phyloP scores from a whole-genome alignment of 768 basidiomycete species.

The Mycena amicta region DNA sequence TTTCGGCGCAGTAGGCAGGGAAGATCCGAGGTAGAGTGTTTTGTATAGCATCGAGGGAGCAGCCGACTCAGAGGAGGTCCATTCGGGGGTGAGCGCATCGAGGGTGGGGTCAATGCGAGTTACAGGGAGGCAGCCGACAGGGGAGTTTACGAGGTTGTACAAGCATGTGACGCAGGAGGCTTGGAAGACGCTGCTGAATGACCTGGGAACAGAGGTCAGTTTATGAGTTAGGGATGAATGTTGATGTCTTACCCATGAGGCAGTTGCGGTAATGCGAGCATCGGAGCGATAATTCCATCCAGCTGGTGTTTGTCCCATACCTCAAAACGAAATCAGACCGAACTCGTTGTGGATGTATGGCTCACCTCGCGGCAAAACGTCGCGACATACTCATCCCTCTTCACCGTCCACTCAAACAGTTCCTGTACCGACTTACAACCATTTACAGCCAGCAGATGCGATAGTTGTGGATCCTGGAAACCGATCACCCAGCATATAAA shows the following conservation, averaged over 20 bases:
- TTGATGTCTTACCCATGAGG: too few relatives aligned
- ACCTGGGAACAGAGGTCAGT: too few relatives aligned
- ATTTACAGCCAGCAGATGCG: not conserved
- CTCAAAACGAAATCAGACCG: not conserved
- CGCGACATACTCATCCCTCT: not conserved
- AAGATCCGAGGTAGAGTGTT: not conserved
- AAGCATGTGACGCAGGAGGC: constrained; percentile 3
- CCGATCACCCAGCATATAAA: not conserved
- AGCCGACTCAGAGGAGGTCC: constrained; percentile 9
- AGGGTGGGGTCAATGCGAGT: constrained; percentile 36
- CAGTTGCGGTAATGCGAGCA: constrained; percentile 9
- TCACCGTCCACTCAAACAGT: not conserved
- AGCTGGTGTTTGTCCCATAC: constrained; percentile 16
- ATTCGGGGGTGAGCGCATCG: constrained; percentile 37
- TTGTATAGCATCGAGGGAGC: constrained; percentile 11
- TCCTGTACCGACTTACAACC: not conserved
- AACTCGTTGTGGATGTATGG: not conserved
- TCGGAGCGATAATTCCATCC: constrained; percentile 15
- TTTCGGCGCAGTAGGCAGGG: not conserved
- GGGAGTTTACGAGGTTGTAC: constrained; percentile 25
- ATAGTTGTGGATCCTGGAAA: not conserved
- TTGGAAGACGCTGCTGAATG: not conserved
- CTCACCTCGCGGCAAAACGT: constrained; percentile 9
- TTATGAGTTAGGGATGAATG: too few relatives aligned
- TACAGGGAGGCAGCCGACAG: constrained; percentile 47